Evolutionary conservation across 1,284 basidiomycete species (phyloP).

Genomic region (Ceratobasidium sp.): DNA sequence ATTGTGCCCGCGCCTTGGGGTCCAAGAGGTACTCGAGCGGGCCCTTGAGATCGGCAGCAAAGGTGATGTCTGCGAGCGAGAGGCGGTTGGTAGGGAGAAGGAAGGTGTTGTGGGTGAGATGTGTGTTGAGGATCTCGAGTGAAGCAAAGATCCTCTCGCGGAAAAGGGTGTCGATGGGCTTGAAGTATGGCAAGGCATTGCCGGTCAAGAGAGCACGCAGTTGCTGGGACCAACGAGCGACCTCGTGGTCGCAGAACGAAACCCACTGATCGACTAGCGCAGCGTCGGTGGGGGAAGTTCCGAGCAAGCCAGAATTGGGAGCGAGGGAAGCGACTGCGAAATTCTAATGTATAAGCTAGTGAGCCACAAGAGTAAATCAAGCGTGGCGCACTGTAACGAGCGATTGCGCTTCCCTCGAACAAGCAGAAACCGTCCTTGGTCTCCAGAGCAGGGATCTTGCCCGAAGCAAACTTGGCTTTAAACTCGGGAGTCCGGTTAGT

Average conservation of each 20-base stretch:
- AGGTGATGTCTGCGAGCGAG: constrained; percentile 88
- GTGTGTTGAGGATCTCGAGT: constrained; percentile 77
- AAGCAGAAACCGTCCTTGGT: constrained; percentile 83
- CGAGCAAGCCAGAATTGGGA: constrained; percentile 76
- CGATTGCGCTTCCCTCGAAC: constrained; percentile 85
- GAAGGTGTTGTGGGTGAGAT: constrained; percentile 87
- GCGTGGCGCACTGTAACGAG: constrained; percentile 84
- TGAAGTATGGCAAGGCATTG: constrained; percentile 56
- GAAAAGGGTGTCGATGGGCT: constrained; percentile 65
- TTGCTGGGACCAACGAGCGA: constrained; percentile 56
- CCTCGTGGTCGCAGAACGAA: constrained; percentile 73
- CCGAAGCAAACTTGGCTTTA: constrained; percentile 82
- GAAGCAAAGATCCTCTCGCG: constrained; percentile 68
- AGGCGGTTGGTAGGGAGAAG: constrained; percentile 91
- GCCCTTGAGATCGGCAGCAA: constrained; percentile 72
- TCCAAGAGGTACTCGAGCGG: constrained; percentile 71
- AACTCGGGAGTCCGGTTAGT: constrained; percentile 86
- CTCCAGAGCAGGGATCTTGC: constrained; percentile 89
- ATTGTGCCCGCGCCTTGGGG: constrained; percentile 71
- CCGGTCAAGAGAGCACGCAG: constrained; percentile 52
- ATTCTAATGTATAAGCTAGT: constrained; percentile 36
- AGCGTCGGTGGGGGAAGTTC: constrained; percentile 66
- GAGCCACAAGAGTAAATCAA: constrained; percentile 53
- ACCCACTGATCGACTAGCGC: constrained; percentile 79
- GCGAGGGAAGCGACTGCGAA: constrained; percentile 79